These are phyloP conservation scores for Myxozyma neglecta DNA, from an alignment of 805 yeast genomes.

Conservation along the genomic window DNA sequence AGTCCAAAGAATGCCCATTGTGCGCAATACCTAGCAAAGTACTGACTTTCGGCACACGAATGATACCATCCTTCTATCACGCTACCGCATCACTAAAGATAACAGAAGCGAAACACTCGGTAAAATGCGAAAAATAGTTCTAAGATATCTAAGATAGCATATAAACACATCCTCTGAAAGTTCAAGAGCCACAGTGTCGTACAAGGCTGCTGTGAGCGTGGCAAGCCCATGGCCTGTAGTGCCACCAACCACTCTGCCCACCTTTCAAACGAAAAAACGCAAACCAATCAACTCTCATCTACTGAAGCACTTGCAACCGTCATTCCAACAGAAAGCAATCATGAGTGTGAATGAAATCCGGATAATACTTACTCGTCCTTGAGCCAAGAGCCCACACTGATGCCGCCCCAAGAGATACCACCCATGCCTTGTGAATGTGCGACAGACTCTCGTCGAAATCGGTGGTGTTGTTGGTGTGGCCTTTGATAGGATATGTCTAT, in stretches of 20 bases:
- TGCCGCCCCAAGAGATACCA: constrained; percentile 96
- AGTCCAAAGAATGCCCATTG: neutral
- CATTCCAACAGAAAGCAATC: no score
- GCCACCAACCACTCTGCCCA: neutral
- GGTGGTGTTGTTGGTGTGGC: constrained; percentile 39
- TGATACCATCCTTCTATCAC: no score
- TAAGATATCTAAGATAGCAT: no score
- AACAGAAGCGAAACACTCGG: no score
- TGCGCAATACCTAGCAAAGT: no score
- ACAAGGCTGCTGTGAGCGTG: neutral
- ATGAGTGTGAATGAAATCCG: neutral
- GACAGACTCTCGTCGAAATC: constrained; percentile 81
- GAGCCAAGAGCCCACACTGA: constrained; percentile 92
- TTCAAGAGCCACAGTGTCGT: no score
- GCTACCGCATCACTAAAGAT: no score
- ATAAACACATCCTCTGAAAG: no score
- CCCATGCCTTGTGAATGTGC: constrained; percentile 98
- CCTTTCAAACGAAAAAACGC: neutral
- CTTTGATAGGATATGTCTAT: constrained; percentile 45
- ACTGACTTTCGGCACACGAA: no score
- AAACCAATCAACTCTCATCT: no score
- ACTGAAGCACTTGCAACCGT: no score
- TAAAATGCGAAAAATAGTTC: no score
- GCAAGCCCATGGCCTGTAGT: neutral
- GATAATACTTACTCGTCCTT: constrained; percentile 65